These are phyloP conservation scores for Stylonectria norvegica DNA, from an alignment of 2,329 filamentous ascomycete genomes.

Conservation along the genomic window DNA sequence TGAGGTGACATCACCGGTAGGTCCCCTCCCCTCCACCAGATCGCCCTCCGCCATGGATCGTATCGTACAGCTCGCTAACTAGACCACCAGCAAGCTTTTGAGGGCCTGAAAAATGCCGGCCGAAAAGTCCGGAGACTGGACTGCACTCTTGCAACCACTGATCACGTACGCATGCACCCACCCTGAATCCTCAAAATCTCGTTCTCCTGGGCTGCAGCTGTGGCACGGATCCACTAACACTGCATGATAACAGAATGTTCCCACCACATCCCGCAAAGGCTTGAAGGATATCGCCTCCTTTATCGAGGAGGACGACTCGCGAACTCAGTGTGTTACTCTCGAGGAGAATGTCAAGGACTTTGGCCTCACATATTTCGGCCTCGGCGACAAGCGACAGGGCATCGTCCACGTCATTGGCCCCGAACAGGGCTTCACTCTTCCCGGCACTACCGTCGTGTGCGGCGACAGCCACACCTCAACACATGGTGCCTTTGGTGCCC, in stretches of 20 bases:
- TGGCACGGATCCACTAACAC: slow-evolving; percentile 14
- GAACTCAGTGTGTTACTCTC: slow-evolving; percentile 89
- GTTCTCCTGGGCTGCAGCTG: slow-evolving; percentile 1
- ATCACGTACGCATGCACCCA: slow-evolving; percentile 69
- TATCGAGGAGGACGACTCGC: slow-evolving; percentile 90
- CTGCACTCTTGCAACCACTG: slow-evolving; percentile 93
- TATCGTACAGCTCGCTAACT: too few relatives aligned
- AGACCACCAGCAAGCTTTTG: slow-evolving; percentile 78
- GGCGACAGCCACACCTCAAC: slow-evolving; percentile 98
- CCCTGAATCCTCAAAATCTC: not conserved
- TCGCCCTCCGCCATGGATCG: too few relatives aligned
- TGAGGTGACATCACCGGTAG: slow-evolving; percentile 93
- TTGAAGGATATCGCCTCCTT: slow-evolving; percentile 93
- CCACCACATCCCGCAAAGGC: slow-evolving; percentile 83
- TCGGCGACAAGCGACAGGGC: slow-evolving; percentile 93
- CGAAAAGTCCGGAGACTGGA: slow-evolving; percentile 89
- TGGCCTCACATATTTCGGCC: slow-evolving; percentile 93
- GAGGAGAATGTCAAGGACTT: slow-evolving; percentile 98
- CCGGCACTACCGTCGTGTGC: slow-evolving; percentile 93
- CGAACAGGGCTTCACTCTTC: slow-evolving; percentile 97
- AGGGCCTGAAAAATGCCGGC: slow-evolving; percentile 85
- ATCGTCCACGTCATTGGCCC: slow-evolving; percentile 98
- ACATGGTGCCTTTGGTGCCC: slow-evolving; percentile 90
- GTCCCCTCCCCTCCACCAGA: slow-evolving; percentile 33
- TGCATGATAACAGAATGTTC: slow-evolving; percentile 69